phyloP scores from a whole-genome alignment of 228 moss, liverwort and hornwort species.

The Sphagnum fallax region DNA sequence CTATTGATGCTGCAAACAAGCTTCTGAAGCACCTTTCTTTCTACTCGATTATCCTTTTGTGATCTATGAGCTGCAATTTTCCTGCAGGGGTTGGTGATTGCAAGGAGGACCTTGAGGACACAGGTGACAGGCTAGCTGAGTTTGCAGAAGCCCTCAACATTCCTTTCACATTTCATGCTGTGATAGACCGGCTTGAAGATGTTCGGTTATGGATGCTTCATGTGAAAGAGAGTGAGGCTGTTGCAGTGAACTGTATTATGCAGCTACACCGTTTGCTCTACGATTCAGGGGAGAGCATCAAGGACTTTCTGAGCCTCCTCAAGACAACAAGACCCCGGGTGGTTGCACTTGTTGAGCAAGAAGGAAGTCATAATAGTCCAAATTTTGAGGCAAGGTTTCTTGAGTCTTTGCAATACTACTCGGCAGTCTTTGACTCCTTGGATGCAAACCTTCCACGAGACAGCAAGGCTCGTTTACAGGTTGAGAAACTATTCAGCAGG shows the following conservation, averaged over 20 bases:
- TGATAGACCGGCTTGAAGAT: slow-evolving; percentile 14
- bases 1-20: too few relatives aligned
- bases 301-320: slow-evolving; percentile 10
- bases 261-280: slow-evolving; percentile 12
- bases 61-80: not conserved
- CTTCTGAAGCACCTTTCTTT: not conserved
- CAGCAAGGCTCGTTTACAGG: slow-evolving; percentile 11
- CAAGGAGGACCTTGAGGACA: slow-evolving; percentile 12
- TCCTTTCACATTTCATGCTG: slow-evolving; percentile 7
- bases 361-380: slow-evolving; percentile 17
- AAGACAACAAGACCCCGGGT: slow-evolving; percentile 6
- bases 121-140: slow-evolving; percentile 9
- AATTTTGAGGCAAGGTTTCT: slow-evolving; percentile 11
- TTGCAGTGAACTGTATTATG: slow-evolving; percentile 11
- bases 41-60: not conserved
- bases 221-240: slow-evolving; percentile 11
- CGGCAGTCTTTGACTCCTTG: slow-evolving; percentile 20
- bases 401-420: slow-evolving; percentile 16
- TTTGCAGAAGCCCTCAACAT: slow-evolving; percentile 10
- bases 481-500: slow-evolving; percentile 13
- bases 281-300: slow-evolving; percentile 10
- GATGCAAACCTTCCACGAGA: slow-evolving; percentile 10
- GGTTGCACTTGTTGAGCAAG: slow-evolving; percentile 16
- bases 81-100: slow-evolving; percentile 8
- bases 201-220: slow-evolving; percentile 13